Percentiles rank a stretch among this genome's conserved stretches.
Conservation (phyloP, 116 monocot genomes). For the Papilionanthe hybrid region DNA sequence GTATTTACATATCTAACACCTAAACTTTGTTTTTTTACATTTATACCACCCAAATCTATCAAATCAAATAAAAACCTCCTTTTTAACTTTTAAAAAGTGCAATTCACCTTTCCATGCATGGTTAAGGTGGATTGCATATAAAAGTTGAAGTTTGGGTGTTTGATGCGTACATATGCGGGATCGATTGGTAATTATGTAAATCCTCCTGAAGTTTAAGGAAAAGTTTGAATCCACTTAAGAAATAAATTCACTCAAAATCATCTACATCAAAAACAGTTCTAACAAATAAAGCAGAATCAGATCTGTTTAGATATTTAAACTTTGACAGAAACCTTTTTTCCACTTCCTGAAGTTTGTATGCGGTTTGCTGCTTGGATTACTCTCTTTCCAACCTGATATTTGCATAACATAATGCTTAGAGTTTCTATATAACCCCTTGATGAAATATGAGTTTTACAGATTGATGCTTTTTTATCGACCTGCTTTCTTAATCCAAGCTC, state of each 20-base stretch:
- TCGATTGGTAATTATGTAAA: no score
- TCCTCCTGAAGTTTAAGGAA: no score
- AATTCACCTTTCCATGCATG: no score
- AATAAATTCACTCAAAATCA: constrained; percentile 7
- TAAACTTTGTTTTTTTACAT: no score
- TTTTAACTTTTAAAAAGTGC: no score
- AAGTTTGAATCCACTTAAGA: not conserved
- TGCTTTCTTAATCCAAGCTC: not conserved
- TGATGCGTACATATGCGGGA: no score
- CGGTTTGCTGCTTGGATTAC: constrained; percentile 25
- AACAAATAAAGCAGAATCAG: not conserved
- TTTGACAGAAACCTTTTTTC: constrained; percentile 9
- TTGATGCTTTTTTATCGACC: not conserved
- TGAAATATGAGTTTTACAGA: not conserved
- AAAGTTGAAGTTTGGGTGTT: not conserved
- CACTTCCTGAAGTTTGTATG: constrained; percentile 1
- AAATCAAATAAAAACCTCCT: no score
- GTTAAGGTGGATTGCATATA: not conserved
- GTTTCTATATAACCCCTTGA: not conserved
- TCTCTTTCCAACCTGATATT: constrained; percentile 35
- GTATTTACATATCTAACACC: no score
- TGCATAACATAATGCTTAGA: not conserved
- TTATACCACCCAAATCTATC: no score
- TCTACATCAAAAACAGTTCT: constrained; percentile 12
- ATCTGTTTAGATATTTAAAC: not conserved